Evolutionary conservation across 176 grass and related monocot genomes (phyloP).

Genomic region (Hordeum vulgare): DNA sequence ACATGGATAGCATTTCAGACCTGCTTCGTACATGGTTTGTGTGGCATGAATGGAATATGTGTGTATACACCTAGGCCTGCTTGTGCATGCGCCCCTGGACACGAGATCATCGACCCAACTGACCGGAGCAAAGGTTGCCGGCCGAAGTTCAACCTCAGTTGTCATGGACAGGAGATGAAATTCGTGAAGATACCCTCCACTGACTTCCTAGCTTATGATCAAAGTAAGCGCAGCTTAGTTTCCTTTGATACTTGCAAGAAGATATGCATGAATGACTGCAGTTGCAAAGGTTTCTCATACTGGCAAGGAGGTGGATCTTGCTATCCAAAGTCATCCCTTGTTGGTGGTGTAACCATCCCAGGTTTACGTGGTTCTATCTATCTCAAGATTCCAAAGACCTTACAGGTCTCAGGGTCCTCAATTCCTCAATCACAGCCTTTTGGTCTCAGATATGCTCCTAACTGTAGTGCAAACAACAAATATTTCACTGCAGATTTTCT

Average conservation of each 20-base stretch:
- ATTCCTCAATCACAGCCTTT: slow-evolving; percentile 31
- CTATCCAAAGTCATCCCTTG: slow-evolving; percentile 9
- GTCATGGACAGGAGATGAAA: slow-evolving; percentile 16
- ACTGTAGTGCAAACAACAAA: neutral
- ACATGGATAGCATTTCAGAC: slow-evolving; percentile 35
- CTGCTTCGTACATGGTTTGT: slow-evolving; percentile 32
- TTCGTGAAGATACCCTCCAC: slow-evolving; percentile 9
- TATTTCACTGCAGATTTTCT: neutral
- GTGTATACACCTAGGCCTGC: slow-evolving; percentile 11
- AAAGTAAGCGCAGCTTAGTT: neutral
- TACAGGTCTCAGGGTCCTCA: neutral
- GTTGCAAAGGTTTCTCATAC: slow-evolving; percentile 23
- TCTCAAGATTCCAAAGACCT: slow-evolving; percentile 23
- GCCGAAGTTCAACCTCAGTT: slow-evolving; percentile 4
- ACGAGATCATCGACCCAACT: slow-evolving; percentile 34
- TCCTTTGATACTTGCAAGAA: slow-evolving; percentile 15
- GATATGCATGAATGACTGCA: slow-evolving; percentile 23
- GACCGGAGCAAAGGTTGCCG: slow-evolving; percentile 46
- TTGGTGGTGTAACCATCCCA: neutral
- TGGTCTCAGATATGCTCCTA: neutral
- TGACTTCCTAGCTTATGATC: slow-evolving; percentile 24
- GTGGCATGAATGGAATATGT: slow-evolving; percentile 56
- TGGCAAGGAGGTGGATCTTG: slow-evolving; percentile 2
- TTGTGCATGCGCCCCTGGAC: slow-evolving; percentile 39
- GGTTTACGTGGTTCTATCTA: neutral